These are phyloP conservation scores for Colletotrichum spinosum DNA, from an alignment of 2,329 filamentous ascomycete genomes.

Conservation along the genomic window DNA sequence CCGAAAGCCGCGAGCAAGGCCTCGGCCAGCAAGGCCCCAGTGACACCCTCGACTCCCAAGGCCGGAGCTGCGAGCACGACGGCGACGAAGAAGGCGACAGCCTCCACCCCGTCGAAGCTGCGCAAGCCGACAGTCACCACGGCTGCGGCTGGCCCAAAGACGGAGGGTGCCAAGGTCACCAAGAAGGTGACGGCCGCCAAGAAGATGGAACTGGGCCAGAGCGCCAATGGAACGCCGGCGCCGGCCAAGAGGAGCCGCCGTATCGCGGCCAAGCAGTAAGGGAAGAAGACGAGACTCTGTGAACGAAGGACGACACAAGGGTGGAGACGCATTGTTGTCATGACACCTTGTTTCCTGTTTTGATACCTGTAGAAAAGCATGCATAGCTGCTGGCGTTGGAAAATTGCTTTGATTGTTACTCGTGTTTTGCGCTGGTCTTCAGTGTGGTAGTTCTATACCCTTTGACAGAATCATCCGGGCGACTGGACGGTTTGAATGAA, in stretches of 20 bases:
- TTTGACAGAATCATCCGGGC: no score
- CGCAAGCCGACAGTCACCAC: conserved; percentile 9
- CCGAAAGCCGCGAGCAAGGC: neutral
- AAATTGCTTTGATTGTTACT: neutral
- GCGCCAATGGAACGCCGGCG: conserved; percentile 28
- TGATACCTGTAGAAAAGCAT: neutral
- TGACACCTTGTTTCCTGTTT: neutral
- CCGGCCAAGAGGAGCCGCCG: conserved; percentile 27
- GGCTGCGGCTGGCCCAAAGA: conserved; percentile 38
- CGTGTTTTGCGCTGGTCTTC: neutral
- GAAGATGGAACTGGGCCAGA: conserved; percentile 26
- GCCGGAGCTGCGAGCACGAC: neutral
- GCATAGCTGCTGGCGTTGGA: conserved; percentile 17
- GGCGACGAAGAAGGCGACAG: conserved; percentile 11
- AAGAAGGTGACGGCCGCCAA: conserved; percentile 37
- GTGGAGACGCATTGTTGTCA: conserved; percentile 6
- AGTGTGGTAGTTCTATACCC: no score
- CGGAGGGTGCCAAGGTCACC: conserved; percentile 46
- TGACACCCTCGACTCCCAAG: no score
- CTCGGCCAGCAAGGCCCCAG: neutral
- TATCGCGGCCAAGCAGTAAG: conserved; percentile 19
- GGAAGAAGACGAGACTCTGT: neutral
- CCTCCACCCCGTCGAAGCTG: neutral
- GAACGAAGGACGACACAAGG: neutral
- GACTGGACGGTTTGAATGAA: no score